Base-by-base conservation (phyloP, 2,329 filamentous ascomycete species). In the Phialemonium atrogriseum region DNA sequence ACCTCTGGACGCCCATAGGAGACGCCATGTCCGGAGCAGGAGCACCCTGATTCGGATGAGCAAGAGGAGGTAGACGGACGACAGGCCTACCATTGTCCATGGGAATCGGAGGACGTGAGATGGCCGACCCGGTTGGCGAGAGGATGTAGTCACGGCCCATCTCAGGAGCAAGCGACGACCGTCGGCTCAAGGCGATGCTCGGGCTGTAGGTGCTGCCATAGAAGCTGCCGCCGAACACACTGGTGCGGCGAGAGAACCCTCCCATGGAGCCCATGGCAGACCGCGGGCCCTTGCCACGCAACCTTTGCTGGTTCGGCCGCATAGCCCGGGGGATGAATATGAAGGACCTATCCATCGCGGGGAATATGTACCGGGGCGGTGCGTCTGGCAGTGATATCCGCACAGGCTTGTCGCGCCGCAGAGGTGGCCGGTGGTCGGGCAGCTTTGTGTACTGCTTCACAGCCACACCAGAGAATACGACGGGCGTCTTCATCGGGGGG, bases 321-420 rank as follows among this genome's bases (percentile, higher is more conserved):
- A 95, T 73, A 9, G 89, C 89, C 44, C 91, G 75, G 10, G 91
- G 91, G 38, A 98, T 98, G 60, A 98, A 98, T 48, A 95, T 94
- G 56, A 98, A 98, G 0, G 91, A 96, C 42, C 91, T 72, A 48
- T 95, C 88, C 27, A 75, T 69, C 3, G 87, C 83, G 5, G 91
- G 91, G 58, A 91, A 94, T 38, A 95, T 88, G 56, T 95, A 95
- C 40, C 84, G 77, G 21, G 86, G 84, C 10, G 77, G 66, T 41
- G 83, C 73, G 17, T 82, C 71, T 2, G 91, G 89, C 24, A 98
- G 68, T 7, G 87, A 95, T 44, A 98, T 85, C 30, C 91, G 81
- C 24, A 96, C 91, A 7, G 91, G 91, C 55, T 96, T 98, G 62
- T 98, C 91, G 47, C 91, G 80, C 40, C 91, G 83, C 29, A 98